These are phyloP conservation scores for Pleurotus eryngii DNA, from an alignment of 768 basidiomycete genomes.

Conservation along the genomic window DNA sequence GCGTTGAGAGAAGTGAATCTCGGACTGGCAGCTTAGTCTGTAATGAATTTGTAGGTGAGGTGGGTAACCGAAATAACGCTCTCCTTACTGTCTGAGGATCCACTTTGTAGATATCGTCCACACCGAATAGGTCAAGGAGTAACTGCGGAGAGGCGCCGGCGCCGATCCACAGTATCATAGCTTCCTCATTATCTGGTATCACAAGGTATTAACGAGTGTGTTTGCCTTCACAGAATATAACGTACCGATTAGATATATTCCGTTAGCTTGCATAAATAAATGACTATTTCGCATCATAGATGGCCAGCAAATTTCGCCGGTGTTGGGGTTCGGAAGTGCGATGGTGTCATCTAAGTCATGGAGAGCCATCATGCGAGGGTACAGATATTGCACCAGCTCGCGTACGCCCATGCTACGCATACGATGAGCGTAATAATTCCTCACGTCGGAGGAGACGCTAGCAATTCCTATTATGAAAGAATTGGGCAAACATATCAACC, in stretches of 20 bases:
- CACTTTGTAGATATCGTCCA: conserved; percentile 71
- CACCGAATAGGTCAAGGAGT: conserved; percentile 78
- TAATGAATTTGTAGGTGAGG: conserved; percentile 1
- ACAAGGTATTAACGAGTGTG: neutral
- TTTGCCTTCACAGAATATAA: neutral
- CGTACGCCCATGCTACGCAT: conserved; percentile 70
- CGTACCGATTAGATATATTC: conserved; percentile 88
- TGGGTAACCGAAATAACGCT: conserved; percentile 6
- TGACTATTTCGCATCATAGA: conserved; percentile 80
- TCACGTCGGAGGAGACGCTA: conserved; percentile 89
- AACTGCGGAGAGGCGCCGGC: conserved; percentile 76
- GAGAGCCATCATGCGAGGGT: conserved; percentile 84
- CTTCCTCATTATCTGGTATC: conserved; percentile 77
- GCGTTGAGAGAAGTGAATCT: conserved; percentile 72
- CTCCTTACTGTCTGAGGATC: conserved; percentile 64
- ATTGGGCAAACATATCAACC: neutral
- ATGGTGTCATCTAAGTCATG: conserved; percentile 76
- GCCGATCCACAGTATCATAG: conserved; percentile 90
- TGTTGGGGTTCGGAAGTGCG: conserved; percentile 62
- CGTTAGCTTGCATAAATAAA: conserved; percentile 83
- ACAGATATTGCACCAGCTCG: conserved; percentile 72
- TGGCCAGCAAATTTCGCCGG: conserved; percentile 64
- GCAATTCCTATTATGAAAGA: conserved; percentile 46
- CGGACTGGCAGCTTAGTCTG: conserved; percentile 72
- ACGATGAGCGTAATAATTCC: conserved; percentile 80